These are phyloP conservation scores for Centaurea solstitialis DNA, from an alignment of 129 eudicot species.

Conservation along the genomic window DNA sequence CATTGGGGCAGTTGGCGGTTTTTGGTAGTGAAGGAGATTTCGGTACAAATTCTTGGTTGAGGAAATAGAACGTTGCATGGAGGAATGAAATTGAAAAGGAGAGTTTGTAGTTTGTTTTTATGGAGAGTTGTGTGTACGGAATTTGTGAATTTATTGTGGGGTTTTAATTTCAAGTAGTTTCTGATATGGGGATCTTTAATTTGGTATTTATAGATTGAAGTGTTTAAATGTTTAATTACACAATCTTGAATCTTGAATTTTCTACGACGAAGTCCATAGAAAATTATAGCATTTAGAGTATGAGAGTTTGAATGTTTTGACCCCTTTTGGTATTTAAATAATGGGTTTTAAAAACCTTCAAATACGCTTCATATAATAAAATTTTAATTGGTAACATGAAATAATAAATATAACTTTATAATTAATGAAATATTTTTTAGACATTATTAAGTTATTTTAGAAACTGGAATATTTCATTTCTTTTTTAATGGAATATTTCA, in stretches of 20 bases:
- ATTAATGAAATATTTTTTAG: neutral
- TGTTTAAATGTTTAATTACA: neutral
- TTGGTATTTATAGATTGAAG: conserved; percentile 21
- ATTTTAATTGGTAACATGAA: neutral
- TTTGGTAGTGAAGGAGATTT: conserved; percentile 23
- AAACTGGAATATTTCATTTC: neutral
- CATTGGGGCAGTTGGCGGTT: neutral
- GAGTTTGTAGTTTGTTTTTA: neutral
- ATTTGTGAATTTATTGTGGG: neutral
- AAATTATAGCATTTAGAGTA: neutral
- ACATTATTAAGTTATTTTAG: neutral
- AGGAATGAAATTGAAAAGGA: neutral
- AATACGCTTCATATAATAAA: neutral
- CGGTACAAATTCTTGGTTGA: conserved; percentile 20
- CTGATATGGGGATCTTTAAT: neutral
- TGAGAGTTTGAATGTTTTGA: neutral
- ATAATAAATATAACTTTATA: neutral
- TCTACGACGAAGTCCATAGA: neutral
- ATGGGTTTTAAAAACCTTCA: neutral
- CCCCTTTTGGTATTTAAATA: neutral
- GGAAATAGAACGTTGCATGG: conserved; percentile 57
- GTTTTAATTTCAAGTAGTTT: no score
- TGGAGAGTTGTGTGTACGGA: neutral
- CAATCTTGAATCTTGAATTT: neutral
- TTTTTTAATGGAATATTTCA: no score